A percentile compares a stretch with the other conserved stretches of the same genome.
Conservation (phyloP, 352 stramenopile species). For the Globisporangium nunn region DNA sequence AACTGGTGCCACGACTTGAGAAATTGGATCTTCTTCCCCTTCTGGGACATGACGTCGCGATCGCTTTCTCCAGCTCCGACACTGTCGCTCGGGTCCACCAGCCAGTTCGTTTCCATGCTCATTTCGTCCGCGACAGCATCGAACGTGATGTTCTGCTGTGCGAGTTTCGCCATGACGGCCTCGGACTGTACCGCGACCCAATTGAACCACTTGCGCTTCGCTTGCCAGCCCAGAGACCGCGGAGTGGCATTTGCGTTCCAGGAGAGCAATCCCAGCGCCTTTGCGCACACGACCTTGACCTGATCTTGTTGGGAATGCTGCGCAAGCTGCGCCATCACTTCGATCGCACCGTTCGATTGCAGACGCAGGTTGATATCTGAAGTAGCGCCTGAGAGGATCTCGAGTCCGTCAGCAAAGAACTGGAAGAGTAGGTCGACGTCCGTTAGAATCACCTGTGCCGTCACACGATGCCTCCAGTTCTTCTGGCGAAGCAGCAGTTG, state of each 20-base stretch:
- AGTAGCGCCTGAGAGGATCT: constrained; percentile 42
- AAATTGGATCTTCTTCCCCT: constrained; percentile 48
- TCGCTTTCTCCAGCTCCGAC: constrained; percentile 35
- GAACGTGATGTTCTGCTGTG: constrained; percentile 23
- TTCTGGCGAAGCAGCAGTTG: constrained; percentile 48
- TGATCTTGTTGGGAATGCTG: constrained; percentile 26
- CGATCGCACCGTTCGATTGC: constrained; percentile 51
- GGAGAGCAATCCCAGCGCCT: constrained; percentile 43
- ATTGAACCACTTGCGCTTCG: constrained; percentile 54
- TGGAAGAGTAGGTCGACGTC: constrained; percentile 56
- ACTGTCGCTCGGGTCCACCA: constrained; percentile 32
- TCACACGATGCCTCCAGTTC: constrained; percentile 72
- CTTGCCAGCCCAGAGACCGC: constrained; percentile 52
- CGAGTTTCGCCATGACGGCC: constrained; percentile 24
- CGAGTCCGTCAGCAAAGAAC: constrained; percentile 63
- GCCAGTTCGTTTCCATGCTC: constrained; percentile 40
- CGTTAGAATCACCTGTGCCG: constrained; percentile 55
- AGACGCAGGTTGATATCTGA: constrained; percentile 39
- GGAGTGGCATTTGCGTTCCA: constrained; percentile 67
- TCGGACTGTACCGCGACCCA: constrained; percentile 39
- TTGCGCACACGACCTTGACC: constrained; percentile 39
- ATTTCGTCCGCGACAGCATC: constrained; percentile 40
- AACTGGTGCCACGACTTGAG: constrained; percentile 46
- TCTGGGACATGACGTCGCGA: constrained; percentile 6
- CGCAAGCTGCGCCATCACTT: constrained; percentile 44